Percentiles rank a stretch among this genome's conserved stretches.
Evolutionary conservation across 2,329 filamentous ascomycete species (phyloP).

Genomic region (Sarocladium brachiariae): DNA sequence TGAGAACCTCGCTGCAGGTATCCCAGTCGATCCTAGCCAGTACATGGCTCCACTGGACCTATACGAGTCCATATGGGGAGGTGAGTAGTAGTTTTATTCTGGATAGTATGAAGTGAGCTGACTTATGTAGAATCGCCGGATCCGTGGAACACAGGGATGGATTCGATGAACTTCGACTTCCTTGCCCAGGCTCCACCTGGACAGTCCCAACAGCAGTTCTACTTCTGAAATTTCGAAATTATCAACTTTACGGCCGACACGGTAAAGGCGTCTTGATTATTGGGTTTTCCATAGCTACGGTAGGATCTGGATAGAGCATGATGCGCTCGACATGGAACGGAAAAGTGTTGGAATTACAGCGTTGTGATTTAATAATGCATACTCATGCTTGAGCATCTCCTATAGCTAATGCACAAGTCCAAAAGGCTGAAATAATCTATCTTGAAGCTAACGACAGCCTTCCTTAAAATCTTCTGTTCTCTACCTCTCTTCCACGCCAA

Average conservation of each 20-base stretch:
- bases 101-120: conserved; percentile 9
- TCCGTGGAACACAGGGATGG: conserved; percentile 49
- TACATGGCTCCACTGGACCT: conserved; percentile 62
- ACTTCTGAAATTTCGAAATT: conserved; percentile 35
- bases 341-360: background rate
- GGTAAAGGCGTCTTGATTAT: background rate
- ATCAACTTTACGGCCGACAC: background rate
- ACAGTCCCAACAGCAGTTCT: conserved; percentile 48
- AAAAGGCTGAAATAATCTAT: no score
- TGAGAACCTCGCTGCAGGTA: conserved; percentile 31
- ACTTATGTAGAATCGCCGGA: conserved; percentile 45
- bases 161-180: conserved; percentile 55
- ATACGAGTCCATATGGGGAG: conserved; percentile 63
- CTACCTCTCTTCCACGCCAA: no score
- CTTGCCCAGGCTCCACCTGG: conserved; percentile 52
- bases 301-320: background rate
- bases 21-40: conserved; percentile 47
- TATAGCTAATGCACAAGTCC: no score
- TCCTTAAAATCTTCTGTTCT: no score
- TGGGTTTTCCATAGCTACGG: background rate
- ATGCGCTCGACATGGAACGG: no score
- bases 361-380: no score
- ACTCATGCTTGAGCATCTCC: no score
- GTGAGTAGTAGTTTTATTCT: conserved; percentile 35
- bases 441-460: no score